Evolutionary conservation across 768 basidiomycete species (phyloP).

Genomic region (Panaeolus cyanescens): DNA sequence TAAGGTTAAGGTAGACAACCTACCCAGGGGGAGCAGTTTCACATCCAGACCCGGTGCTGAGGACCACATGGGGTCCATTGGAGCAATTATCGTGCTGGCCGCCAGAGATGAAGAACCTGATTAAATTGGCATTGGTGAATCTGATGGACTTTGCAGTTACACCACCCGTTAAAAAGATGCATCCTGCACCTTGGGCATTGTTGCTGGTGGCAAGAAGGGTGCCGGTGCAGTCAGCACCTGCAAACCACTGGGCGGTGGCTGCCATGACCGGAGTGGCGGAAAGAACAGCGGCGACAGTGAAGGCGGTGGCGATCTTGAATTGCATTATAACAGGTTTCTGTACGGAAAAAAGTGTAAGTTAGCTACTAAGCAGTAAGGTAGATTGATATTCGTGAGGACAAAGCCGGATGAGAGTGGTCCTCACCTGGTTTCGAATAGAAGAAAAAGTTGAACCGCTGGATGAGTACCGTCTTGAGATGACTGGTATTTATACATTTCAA

Average conservation of each 20-base stretch:
- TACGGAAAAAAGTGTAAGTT: too few relatives aligned
- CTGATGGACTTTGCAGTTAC: slow-evolving; percentile 15
- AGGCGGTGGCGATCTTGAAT: slow-evolving; percentile 16
- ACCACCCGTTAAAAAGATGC: slow-evolving; percentile 10
- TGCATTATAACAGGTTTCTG: slow-evolving; percentile 13
- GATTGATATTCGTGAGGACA: too few relatives aligned
- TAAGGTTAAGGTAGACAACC: slow-evolving; percentile 9
- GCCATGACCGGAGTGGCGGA: slow-evolving; percentile 16
- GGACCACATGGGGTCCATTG: slow-evolving; percentile 13
- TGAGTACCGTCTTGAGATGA: too few relatives aligned
- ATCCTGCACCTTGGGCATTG: slow-evolving; percentile 7
- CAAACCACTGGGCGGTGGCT: slow-evolving; percentile 10
- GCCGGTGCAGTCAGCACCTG: slow-evolving; percentile 10
- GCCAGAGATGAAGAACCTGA: slow-evolving; percentile 16
- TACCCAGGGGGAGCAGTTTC: slow-evolving; percentile 17
- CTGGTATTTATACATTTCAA: slow-evolving; percentile 12
- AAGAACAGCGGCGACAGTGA: slow-evolving; percentile 10
- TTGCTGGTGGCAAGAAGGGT: background rate
- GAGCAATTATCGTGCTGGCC: slow-evolving; percentile 17
- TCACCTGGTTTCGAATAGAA: too few relatives aligned
- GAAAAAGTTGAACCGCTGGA: too few relatives aligned
- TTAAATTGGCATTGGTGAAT: slow-evolving; percentile 15
- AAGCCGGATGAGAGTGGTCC: too few relatives aligned
- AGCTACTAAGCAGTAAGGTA: too few relatives aligned
- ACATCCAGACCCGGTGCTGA: slow-evolving; percentile 18